A percentile compares a stretch with the other conserved stretches of the same genome.
Evolutionary conservation across 441 rosid species (phyloP).

Genomic region (Populus hybrid): DNA sequence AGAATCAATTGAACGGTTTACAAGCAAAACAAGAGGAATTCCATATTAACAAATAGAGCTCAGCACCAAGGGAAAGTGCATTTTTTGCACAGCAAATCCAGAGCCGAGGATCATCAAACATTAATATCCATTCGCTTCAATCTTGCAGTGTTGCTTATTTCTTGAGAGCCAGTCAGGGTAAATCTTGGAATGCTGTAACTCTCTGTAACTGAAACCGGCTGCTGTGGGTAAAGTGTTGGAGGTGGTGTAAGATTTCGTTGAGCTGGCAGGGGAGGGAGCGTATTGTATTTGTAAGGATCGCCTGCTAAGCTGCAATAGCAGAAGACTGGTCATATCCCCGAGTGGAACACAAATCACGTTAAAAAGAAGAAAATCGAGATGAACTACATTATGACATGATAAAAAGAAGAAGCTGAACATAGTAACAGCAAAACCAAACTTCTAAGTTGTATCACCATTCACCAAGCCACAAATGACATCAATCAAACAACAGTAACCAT

Average conservation of each 20-base stretch:
- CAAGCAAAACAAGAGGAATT: not conserved
- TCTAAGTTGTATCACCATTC: not conserved
- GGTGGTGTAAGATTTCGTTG: constrained; percentile 93
- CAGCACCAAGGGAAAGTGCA: not conserved
- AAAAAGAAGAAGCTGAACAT: not conserved
- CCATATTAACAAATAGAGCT: not conserved
- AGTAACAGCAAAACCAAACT: not conserved
- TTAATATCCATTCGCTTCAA: constrained; percentile 84
- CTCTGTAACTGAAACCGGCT: constrained; percentile 68
- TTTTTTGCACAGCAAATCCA: not conserved
- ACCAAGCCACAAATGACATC: not conserved
- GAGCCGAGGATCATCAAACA: constrained; percentile 35
- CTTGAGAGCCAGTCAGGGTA: constrained; percentile 49
- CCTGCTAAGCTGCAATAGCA: constrained; percentile 49
- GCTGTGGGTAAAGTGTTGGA: constrained; percentile 94
- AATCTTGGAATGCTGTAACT: constrained; percentile 74
- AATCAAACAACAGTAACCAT: not conserved
- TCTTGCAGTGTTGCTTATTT: constrained; percentile 49
- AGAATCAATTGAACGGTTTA: constrained; percentile 25
- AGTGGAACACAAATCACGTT: not conserved
- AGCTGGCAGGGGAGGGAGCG: constrained; percentile 82
- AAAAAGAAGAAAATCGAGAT: not conserved
- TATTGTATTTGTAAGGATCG: constrained; percentile 65
- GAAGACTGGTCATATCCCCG: not conserved
- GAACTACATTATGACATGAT: not conserved